Percentiles rank a stretch among this genome's conserved stretches.
Conservation (phyloP, 768 basidiomycete species). For the Cyclocybe aegerita region DNA sequence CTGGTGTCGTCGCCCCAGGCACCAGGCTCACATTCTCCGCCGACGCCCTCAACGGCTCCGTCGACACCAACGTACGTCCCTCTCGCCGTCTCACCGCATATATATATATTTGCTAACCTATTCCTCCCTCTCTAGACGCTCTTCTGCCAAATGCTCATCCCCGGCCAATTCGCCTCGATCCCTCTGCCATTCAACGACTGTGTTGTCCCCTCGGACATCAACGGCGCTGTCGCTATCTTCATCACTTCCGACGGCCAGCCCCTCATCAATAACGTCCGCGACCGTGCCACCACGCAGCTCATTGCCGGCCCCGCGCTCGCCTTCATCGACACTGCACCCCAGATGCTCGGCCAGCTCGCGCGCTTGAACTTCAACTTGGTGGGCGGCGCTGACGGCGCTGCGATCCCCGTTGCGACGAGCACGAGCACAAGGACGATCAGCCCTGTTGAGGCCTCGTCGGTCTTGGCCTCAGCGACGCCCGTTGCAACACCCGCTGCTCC, state of each 20-base stretch:
- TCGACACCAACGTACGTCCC: conserved; percentile 38
- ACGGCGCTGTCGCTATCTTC: conserved; percentile 75
- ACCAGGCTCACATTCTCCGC: conserved; percentile 64
- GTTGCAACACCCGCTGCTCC: conserved; percentile 15
- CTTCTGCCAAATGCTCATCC: conserved; percentile 77
- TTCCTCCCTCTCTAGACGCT: conserved; percentile 36
- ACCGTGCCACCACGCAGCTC: conserved; percentile 52
- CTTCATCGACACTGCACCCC: conserved; percentile 62
- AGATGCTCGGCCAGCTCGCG: conserved; percentile 49
- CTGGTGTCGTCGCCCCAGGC: conserved; percentile 53
- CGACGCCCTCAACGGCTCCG: conserved; percentile 50
- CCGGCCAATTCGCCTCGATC: conserved; percentile 55
- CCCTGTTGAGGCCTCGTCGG: conserved; percentile 32
- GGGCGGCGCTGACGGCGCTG: conserved; percentile 7
- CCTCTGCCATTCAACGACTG: conserved; percentile 60
- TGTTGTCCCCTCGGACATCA: conserved; percentile 61
- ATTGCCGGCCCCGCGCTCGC: conserved; percentile 72
- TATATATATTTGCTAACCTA: conserved; percentile 1
- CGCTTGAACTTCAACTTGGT: conserved; percentile 20
- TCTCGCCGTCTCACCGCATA: not conserved
- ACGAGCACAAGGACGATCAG: conserved; percentile 29
- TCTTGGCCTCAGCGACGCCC: conserved; percentile 29
- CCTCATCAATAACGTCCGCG: conserved; percentile 57
- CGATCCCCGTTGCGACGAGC: conserved; percentile 17
- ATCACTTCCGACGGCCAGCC: conserved; percentile 66